Base-by-base conservation (phyloP, 2,329 filamentous ascomycete genomes). In the Botrytis galanthina region DNA sequence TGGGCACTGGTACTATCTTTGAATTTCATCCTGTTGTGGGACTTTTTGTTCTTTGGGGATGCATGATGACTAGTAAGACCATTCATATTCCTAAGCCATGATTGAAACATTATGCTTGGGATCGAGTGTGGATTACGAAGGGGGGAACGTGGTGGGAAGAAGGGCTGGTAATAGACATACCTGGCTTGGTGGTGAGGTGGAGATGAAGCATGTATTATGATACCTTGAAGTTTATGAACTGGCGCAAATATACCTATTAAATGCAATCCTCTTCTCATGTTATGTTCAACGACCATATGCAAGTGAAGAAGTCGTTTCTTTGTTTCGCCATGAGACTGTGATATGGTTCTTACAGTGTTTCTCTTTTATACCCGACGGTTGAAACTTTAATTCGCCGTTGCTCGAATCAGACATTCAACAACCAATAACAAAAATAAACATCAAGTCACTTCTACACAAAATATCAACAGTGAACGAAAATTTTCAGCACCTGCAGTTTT, bases 31-130 rank as follows among this genome's bases (percentile, higher is more conserved):
- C 96, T 22, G 86, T 92, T 5, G 93, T 92, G 12, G 83, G 90
- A 37, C 80, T 98, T 74, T 99, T 98, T 83, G 86, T 97, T 74
- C 78, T 94, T n/a, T 94, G 97, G 81, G 96, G 95, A 32, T 97
- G 93, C 81, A 84, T 96, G 80, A 98, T 99, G 96, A 92, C 95
- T 76, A 97, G 94, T 85, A 97, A 95, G 87, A 95, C 91, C 46
- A 90, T 99, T 80, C 93, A 96, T 82, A 94, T 99, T 77, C 96
- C 96, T 26, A 99, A 99, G 89, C 94, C 89, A 73, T 91, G 67
- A 64, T 67, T 74, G 16, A 22, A 26, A 22, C 14, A 35, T 57
- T 16, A 42, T 68, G n/a, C 48, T 32, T 18, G 48, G 44, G 39
- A 39, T 35, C 44, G 59, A 18, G 8, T n/a, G 18, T n/a, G 54